Conservation (phyloP, 257 asterid genomes). For the Penstemon barbatus region DNA sequence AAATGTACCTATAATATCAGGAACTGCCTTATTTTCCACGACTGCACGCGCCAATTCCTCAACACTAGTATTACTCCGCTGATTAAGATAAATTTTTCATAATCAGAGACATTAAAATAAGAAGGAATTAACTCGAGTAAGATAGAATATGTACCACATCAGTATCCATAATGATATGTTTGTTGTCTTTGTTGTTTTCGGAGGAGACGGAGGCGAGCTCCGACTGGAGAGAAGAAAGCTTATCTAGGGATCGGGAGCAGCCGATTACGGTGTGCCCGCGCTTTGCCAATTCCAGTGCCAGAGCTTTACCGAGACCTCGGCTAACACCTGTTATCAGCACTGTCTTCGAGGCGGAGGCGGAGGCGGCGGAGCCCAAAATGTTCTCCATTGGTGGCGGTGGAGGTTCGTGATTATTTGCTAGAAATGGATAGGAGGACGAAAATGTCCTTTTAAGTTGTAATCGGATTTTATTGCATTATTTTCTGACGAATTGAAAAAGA, state of each 20-base stretch:
- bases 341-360: constrained; percentile 47
- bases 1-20: constrained; percentile 77
- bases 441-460: too few species aligned
- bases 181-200: constrained; percentile 36
- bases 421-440: too few species aligned
- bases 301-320: constrained; percentile 91
- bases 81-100: constrained; percentile 9
- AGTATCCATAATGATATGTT: constrained; percentile 66
- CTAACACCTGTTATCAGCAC: constrained; percentile 86
- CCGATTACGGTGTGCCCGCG: constrained; percentile 89
- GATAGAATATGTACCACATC: constrained; percentile 66
- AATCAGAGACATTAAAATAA: constrained; percentile 1
- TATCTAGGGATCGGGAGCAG: constrained; percentile 84
- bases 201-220: constrained; percentile 67
- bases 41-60: constrained; percentile 68
- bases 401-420: too few species aligned
- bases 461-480: too few species aligned
- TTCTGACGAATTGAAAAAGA: too few species aligned
- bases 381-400: constrained; percentile 39
- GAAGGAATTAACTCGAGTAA: neutral
- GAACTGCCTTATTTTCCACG: constrained; percentile 73
- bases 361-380: constrained; percentile 33
- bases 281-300: constrained; percentile 83
- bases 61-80: constrained; percentile 78
- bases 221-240: constrained; percentile 62